Percentiles rank a stretch among this genome's conserved stretches.
Conservation (phyloP, 441 rosid genomes). For the Adansonia grandidieri region DNA sequence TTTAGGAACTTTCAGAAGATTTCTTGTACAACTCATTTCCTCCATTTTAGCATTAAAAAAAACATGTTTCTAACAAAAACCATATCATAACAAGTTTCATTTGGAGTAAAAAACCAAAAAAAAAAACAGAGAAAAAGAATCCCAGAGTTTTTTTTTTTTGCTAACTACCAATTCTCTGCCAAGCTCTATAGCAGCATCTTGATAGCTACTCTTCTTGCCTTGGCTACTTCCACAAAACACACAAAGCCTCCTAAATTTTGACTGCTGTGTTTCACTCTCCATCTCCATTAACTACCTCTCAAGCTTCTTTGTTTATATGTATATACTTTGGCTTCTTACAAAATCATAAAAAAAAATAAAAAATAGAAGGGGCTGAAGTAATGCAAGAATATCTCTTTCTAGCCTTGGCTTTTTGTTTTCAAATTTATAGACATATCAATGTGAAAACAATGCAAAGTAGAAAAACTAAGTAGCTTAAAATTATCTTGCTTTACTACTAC, state of each 20-base stretch:
- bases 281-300: constrained; percentile 47
- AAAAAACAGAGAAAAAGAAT: constrained; percentile 5
- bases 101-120: neutral
- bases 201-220: constrained; percentile 92
- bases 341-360: neutral
- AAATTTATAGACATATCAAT: constrained; percentile 22
- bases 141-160: constrained; percentile 1
- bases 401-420: constrained; percentile 24
- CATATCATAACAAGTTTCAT: neutral
- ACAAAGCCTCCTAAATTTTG: constrained; percentile 89
- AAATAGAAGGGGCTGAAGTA: neutral
- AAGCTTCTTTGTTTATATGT: neutral
- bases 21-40: constrained; percentile 22
- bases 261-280: constrained; percentile 52
- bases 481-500: constrained; percentile 29
- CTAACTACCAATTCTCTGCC: constrained; percentile 83
- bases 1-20: constrained; percentile 19
- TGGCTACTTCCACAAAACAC: constrained; percentile 98
- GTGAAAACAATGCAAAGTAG: constrained; percentile 28
- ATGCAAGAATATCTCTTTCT: constrained; percentile 31
- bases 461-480: constrained; percentile 17
- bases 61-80: neutral
- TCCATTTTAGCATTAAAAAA: neutral
- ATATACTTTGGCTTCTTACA: neutral
- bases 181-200: constrained; percentile 96